Base-by-base conservation (phyloP, 2,329 filamentous ascomycete genomes). In the Cercospora nicotianae region DNA sequence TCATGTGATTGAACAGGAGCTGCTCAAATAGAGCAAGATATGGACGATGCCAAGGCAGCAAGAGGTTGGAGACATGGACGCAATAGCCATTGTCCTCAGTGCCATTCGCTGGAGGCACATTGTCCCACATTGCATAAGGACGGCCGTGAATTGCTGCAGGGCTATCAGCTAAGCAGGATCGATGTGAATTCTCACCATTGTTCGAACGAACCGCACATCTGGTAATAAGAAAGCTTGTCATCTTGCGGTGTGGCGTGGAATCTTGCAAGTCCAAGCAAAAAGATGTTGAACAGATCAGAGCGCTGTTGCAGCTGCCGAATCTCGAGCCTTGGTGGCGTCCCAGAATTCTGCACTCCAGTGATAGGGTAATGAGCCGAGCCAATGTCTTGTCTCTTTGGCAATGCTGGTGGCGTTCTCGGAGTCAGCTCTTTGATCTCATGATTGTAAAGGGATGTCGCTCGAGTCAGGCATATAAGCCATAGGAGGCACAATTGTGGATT, bases 21-120 rank as follows among this genome's bases (percentile, higher is more conserved):
- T 84, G 82, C 81, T 82, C 67, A 36, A 51, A 71, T 9, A 90
- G 79, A 9, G 86, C 82, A 65, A 95, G 82, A 78, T 94, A 96
- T 0, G 92, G 91, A 60, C 93, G 87, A 82, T 96, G 93, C 93
- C 93, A 96, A 45, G 89, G 86, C 45, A 90, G 87, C 77, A 96
- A 95, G 16, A 95, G 81, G 48, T 90, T 87, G 1, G 90, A 91
- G 26, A 84, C 86, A 79, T 96, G 93, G 13, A 87, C 87, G 77
- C 93, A 96, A 77, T 93, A 96, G 60, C 92, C 92, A 16, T 85
- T 83, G 45, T 83, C 80, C 66, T 84, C 81, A 67, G 85, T 86
- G 1, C 86, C 87, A 2, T 82, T 75, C 1, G 81, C 64, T 83
- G 71, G 81, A 60, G 77, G 71, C 0, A 82, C 85, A 20, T 79